Conservation (phyloP, 305 asterid species). For the Andrographis paniculata region DNA sequence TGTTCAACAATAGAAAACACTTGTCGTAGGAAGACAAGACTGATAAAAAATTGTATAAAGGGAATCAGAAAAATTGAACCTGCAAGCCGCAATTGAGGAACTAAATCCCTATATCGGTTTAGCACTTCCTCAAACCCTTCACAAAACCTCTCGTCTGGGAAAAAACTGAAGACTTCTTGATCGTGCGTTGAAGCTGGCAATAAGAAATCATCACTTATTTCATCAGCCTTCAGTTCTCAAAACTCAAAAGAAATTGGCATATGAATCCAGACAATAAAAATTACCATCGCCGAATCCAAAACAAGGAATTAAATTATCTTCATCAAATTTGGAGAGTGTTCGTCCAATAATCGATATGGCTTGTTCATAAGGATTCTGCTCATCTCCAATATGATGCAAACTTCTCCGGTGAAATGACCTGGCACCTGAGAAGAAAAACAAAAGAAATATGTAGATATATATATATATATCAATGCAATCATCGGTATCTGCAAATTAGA, state of each 20-base stretch:
- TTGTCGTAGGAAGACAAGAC: constrained; percentile 4
- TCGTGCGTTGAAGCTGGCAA: constrained; percentile 93
- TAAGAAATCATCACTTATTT: not conserved
- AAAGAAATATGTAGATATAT: not conserved
- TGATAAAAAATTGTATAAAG: constrained; percentile 4
- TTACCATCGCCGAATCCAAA: constrained; percentile 98
- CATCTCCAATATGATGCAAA: constrained; percentile 84
- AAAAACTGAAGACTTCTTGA: constrained; percentile 89
- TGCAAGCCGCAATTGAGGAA: constrained; percentile 89
- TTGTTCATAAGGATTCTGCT: constrained; percentile 83
- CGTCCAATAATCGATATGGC: constrained; percentile 95
- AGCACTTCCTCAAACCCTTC: constrained; percentile 93
- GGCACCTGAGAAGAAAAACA: constrained; percentile 46
- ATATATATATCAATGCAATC: constrained; percentile 1
- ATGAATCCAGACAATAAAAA: too few species aligned
- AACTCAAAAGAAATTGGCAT: constrained; percentile 19
- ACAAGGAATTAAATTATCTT: constrained; percentile 92
- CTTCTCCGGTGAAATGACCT: constrained; percentile 79
- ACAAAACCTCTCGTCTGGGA: constrained; percentile 71
- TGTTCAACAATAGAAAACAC: constrained; percentile 18
- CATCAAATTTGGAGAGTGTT: constrained; percentile 86
- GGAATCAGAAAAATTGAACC: constrained; percentile 33
- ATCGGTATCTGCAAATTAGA: constrained; percentile 8
- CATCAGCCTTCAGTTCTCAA: not conserved
- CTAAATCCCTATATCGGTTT: constrained; percentile 76